phyloP scores from a whole-genome alignment of 805 yeast species.

The Maudiozyma bulderi region DNA sequence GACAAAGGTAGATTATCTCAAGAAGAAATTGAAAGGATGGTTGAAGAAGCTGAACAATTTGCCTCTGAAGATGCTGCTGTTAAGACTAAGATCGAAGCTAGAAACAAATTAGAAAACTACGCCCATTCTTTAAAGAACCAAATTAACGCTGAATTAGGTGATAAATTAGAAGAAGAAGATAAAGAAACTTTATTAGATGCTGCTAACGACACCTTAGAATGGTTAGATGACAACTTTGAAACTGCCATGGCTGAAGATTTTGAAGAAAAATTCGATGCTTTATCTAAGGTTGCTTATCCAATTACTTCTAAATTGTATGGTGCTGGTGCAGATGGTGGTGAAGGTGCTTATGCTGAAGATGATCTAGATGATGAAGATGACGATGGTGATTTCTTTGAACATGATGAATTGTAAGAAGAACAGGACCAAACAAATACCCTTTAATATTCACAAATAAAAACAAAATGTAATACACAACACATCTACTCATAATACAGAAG shows the following conservation, averaged over 20 bases:
- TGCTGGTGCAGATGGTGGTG: constrained; percentile 38
- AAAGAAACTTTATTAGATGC: constrained; percentile 85
- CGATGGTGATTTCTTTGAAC: constrained; percentile 48
- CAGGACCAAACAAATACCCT: constrained; percentile 26
- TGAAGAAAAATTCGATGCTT: constrained; percentile 80
- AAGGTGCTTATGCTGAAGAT: constrained; percentile 32
- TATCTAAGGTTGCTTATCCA: constrained; percentile 79
- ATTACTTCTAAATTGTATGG: constrained; percentile 81
- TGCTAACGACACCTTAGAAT: constrained; percentile 73
- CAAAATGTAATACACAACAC: neutral
- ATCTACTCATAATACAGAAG: no score
- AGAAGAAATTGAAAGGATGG: constrained; percentile 96
- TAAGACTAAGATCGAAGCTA: constrained; percentile 78
- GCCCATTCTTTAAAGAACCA: constrained; percentile 76
- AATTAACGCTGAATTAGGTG: constrained; percentile 52
- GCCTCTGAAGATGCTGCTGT: constrained; percentile 84
- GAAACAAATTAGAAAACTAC: constrained; percentile 81
- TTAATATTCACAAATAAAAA: neutral
- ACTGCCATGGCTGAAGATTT: constrained; percentile 87
- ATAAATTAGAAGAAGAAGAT: constrained; percentile 81
- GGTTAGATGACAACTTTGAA: constrained; percentile 80
- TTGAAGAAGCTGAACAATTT: constrained; percentile 90
- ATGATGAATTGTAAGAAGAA: constrained; percentile 54
- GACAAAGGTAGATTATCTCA: constrained; percentile 90
- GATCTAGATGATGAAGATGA: constrained; percentile 46